These are phyloP conservation scores for Rhynchospora breviuscula DNA, from an alignment of 176 grass and related monocot species.

Conservation along the genomic window DNA sequence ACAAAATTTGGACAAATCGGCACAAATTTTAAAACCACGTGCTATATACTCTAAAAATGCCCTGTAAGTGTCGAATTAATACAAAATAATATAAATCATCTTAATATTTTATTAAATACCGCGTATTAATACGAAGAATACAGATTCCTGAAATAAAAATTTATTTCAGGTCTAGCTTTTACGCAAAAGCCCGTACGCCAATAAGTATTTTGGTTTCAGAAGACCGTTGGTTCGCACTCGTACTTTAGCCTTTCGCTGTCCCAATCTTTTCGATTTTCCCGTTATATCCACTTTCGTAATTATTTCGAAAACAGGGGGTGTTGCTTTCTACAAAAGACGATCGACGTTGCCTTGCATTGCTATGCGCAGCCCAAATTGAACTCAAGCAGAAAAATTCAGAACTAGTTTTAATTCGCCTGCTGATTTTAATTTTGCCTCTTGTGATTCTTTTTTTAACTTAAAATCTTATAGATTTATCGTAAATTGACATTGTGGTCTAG, in stretches of 20 bases:
- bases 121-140: no score
- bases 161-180: not conserved
- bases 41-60: no score
- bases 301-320: not conserved
- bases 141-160: no score
- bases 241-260: not conserved
- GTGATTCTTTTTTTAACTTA: not conserved
- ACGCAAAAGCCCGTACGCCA: not conserved
- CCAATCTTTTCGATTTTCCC: slow-evolving; percentile 4
- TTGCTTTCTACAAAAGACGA: not conserved
- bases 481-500: not conserved
- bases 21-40: no score
- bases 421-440: not conserved
- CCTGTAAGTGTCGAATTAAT: no score
- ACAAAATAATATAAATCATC: no score
- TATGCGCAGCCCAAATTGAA: not conserved
- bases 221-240: not conserved
- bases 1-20: no score
- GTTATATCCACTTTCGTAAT: slow-evolving; percentile 23
- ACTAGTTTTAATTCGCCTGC: not conserved
- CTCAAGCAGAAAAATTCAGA: not conserved
- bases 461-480: not conserved
- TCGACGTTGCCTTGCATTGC: not conserved
- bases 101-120: no score
- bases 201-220: not conserved